Evolutionary conservation across 2,329 filamentous ascomycete species (phyloP), one percentile per base, ranked within the genome.

Genomic region (Leptographium flavum): DNA sequence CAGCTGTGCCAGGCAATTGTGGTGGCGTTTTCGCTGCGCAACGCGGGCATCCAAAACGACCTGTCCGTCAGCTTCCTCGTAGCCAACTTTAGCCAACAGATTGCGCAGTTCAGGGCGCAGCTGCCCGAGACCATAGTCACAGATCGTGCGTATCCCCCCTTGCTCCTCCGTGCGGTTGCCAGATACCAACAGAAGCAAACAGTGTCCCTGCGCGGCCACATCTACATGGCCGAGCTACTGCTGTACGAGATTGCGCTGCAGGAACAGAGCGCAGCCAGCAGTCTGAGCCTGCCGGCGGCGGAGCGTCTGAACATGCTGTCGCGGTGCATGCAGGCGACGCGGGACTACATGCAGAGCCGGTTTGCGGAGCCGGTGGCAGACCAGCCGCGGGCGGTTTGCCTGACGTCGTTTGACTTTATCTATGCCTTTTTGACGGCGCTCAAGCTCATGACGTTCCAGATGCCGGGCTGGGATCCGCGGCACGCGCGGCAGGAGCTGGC

Each of bases 1-100:
- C 65, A 68, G 52, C 58, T 73, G 1, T 58, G 66, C 1, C 70
- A 73, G 52, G 61, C 63, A 5, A 70, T 73, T 35, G 63, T 63
- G 5, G 53, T 64, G 25, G 62, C 64, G 1, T 60, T 70, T 50
- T 50, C 54, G 52, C 35, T 55, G 53, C 50, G 59, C 56, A 49
- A 54, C 30, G 59, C 40, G 7, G 47, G 45, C 35, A 21, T 60
- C 54, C 63, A 62, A 23, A 41, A 42, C 28, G 45, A 51, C 4
- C 50, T 68, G 4, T 64, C 68, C 13, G 54, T 69, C 10, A 54
- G 55, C 5, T 59, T 65, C 51, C 56, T 69, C 21, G 57, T 73
- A 11, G 60, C 63, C 40, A 61, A 60, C 1, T 67, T 72, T 36
- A 62, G 65, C 43, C 61, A 68, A 36, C 65, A 68, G 47, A 51